These are phyloP conservation scores for Physcomitrium patens DNA, from an alignment of 225 moss, liverwort and hornwort genomes.

Conservation along the genomic window DNA sequence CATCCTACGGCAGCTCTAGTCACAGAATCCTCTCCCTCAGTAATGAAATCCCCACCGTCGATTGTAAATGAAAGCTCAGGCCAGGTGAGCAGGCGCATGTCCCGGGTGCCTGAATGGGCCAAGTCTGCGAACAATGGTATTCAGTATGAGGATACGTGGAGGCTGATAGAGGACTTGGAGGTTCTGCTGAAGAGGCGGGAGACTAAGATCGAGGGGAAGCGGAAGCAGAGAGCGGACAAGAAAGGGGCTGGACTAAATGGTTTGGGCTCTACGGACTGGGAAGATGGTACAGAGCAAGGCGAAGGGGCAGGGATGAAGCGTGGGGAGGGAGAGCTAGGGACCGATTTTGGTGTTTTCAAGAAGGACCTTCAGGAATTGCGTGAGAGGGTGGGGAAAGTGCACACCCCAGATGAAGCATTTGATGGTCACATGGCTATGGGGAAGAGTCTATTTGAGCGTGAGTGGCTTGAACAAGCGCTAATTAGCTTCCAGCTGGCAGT, in stretches of 20 bases:
- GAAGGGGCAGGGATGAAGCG: constrained; percentile 48
- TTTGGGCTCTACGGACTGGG: constrained; percentile 57
- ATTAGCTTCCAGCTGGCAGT: constrained; percentile 71
- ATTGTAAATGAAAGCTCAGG: constrained; percentile 63
- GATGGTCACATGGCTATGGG: constrained; percentile 97
- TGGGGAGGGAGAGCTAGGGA: constrained; percentile 77
- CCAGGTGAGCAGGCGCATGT: constrained; percentile 60
- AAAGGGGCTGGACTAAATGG: constrained; percentile 60
- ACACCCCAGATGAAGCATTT: constrained; percentile 78
- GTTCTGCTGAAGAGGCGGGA: constrained; percentile 67
- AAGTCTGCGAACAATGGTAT: constrained; percentile 78
- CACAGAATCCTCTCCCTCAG: constrained; percentile 30
- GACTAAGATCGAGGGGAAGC: constrained; percentile 76
- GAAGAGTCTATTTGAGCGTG: constrained; percentile 89
- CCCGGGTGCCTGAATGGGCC: constrained; percentile 88
- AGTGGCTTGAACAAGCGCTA: constrained; percentile 78
- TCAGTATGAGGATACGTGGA: constrained; percentile 86
- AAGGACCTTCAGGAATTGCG: constrained; percentile 63
- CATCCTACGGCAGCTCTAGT: constrained; percentile 18
- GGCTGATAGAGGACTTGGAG: constrained; percentile 78
- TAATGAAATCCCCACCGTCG: constrained; percentile 36
- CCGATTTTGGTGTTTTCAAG: constrained; percentile 66
- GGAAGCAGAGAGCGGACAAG: constrained; percentile 83
- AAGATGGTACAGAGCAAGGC: constrained; percentile 60
- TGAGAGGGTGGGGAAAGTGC: constrained; percentile 61